A percentile compares a stretch with the other conserved stretches of the same genome.
Conservation (phyloP, 805 yeast species). For the Schizosaccharomyces lindneri region DNA sequence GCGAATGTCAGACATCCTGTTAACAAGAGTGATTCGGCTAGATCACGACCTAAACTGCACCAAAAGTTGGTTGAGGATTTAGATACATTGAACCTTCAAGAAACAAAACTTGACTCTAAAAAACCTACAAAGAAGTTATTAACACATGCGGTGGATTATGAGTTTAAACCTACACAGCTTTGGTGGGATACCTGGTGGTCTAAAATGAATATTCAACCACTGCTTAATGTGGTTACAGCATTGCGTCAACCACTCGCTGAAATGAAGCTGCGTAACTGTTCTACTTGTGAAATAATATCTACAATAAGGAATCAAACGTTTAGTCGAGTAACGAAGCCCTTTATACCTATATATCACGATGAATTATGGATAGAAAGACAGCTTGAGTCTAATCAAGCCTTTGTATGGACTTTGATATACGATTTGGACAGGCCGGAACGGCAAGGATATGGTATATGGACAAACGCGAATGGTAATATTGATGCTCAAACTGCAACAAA, state of each 20-base stretch:
- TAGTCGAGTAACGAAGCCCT: background rate
- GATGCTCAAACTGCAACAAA: too few species aligned
- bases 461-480: background rate
- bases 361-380: background rate
- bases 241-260: background rate
- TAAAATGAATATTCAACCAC: background rate
- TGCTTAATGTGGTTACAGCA: background rate
- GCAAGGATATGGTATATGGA: background rate
- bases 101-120: background rate
- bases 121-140: background rate
- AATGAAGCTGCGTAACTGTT: background rate
- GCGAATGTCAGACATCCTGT: too few species aligned
- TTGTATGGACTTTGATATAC: background rate
- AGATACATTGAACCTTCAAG: background rate
- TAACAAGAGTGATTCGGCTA: too few species aligned
- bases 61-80: too few species aligned
- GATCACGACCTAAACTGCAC: too few species aligned
- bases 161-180: background rate
- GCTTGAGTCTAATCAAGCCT: background rate
- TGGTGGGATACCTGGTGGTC: background rate
- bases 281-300: background rate
- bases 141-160: background rate
- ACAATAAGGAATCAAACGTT: background rate
- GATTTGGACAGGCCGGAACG: background rate
- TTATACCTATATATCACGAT: background rate